phyloP scores from a whole-genome alignment of 1,284 basidiomycete species.

The Ceratobasidium sp. region DNA sequence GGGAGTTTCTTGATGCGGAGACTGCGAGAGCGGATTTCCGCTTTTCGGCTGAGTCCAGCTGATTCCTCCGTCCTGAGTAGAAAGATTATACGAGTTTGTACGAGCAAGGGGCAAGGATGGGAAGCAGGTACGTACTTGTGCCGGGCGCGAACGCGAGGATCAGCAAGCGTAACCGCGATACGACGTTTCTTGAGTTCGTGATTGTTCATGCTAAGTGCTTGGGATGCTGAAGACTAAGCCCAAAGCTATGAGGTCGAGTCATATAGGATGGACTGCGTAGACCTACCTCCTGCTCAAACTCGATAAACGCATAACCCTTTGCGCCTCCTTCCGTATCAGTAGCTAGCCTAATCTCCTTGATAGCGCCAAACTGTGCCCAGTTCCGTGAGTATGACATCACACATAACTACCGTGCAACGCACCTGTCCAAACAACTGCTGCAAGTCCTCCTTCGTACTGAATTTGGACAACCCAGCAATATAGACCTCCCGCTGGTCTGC shows the following conservation, averaged over 20 bases:
- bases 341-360: constrained; percentile 86
- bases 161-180: constrained; percentile 86
- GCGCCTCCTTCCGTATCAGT: constrained; percentile 77
- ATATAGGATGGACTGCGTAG: neutral
- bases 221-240: constrained; percentile 44
- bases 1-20: constrained; percentile 84
- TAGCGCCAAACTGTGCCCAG: constrained; percentile 74
- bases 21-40: constrained; percentile 69
- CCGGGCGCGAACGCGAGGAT: constrained; percentile 73
- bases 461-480: constrained; percentile 84
- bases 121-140: constrained; percentile 66
- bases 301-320: constrained; percentile 94
- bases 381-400: neutral
- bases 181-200: constrained; percentile 85
- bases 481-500: constrained; percentile 88
- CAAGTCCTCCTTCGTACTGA: constrained; percentile 79
- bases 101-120: neutral
- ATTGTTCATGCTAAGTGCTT: constrained; percentile 88
- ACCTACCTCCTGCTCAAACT: constrained; percentile 85
- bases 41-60: constrained; percentile 69
- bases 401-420: constrained; percentile 50
- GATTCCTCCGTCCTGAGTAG: constrained; percentile 58
- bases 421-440: constrained; percentile 82
- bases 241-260: neutral
- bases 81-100: neutral